Conservation (phyloP, 805 yeast species). For the Cyberlindnera xishuangbannaensis region DNA sequence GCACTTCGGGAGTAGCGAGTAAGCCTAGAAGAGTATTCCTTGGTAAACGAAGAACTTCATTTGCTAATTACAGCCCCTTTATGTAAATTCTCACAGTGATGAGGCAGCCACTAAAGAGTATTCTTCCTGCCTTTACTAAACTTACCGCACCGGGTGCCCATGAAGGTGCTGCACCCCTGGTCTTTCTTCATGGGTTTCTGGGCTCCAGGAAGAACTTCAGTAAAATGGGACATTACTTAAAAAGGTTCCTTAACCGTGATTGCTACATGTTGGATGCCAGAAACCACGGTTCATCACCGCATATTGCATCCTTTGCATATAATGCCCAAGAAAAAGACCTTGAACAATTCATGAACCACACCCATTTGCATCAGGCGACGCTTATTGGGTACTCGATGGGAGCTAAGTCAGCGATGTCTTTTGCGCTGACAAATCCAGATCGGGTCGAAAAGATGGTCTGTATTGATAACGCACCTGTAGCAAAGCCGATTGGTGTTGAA, state of each 20-base stretch:
- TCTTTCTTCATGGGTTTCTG: slow-evolving; percentile 50
- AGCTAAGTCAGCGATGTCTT: slow-evolving; percentile 48
- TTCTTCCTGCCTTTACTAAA: slow-evolving; percentile 9
- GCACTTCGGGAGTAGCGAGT: too few species aligned
- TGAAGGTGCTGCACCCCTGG: slow-evolving; percentile 30
- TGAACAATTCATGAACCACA: slow-evolving; percentile 10
- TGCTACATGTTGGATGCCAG: slow-evolving; percentile 45
- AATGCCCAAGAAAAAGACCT: slow-evolving; percentile 20
- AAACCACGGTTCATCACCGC: slow-evolving; percentile 49
- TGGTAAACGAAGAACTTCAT: too few species aligned
- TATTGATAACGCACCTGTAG: slow-evolving; percentile 41
- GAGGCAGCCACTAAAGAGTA: too few species aligned
- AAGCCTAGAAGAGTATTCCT: too few species aligned
- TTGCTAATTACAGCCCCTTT: too few species aligned
- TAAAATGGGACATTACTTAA: slow-evolving; percentile 32
- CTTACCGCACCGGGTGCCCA: slow-evolving; percentile 14
- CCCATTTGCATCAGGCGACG: slow-evolving; percentile 26
- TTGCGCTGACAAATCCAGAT: slow-evolving; percentile 33
- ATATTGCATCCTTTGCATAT: slow-evolving; percentile 37
- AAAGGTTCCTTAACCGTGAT: slow-evolving; percentile 27
- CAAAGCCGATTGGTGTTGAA: slow-evolving; percentile 27
- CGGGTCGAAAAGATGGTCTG: slow-evolving; percentile 37
- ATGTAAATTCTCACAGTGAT: too few species aligned
- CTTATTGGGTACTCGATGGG: slow-evolving; percentile 57
- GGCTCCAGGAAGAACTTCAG: slow-evolving; percentile 43